phyloP scores from a whole-genome alignment of 148 eudicot genomes.

The Vaccinium macrocarpon region DNA sequence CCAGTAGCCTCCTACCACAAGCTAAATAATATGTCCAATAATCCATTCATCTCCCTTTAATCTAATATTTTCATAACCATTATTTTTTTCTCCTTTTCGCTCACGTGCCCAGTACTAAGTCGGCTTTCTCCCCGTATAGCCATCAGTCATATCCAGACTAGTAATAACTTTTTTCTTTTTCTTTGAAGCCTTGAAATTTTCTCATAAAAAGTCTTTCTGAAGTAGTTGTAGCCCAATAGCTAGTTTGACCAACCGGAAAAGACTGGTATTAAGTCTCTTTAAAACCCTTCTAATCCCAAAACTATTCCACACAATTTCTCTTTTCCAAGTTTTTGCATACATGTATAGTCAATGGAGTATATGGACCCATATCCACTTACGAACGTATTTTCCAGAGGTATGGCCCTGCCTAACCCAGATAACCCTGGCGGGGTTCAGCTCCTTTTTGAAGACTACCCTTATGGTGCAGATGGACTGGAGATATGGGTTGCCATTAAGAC shows the following conservation, averaged over 20 bases:
- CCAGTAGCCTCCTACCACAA: too few relatives aligned
- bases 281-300: background rate
- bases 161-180: background rate
- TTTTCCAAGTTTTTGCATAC: background rate
- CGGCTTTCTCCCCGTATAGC: background rate
- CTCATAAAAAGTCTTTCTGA: background rate
- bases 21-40: too few relatives aligned
- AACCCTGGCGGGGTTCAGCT: slow-evolving; percentile 18
- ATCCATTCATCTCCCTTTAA: too few relatives aligned
- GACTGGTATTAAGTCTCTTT: background rate
- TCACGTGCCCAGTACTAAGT: background rate
- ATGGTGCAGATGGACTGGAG: slow-evolving; percentile 31
- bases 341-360: background rate
- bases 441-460: slow-evolving; percentile 34
- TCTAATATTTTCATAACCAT: background rate
- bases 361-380: background rate
- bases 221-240: background rate
- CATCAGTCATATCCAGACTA: background rate
- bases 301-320: background rate
- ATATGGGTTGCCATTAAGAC: slow-evolving; percentile 28
- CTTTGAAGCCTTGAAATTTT: background rate
- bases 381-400: slow-evolving; percentile 12
- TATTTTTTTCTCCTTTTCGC: background rate
- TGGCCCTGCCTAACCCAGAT: slow-evolving; percentile 17
- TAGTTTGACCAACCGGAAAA: background rate